These are phyloP conservation scores for Mycena vitilis DNA, from an alignment of 768 basidiomycete genomes.

Conservation along the genomic window DNA sequence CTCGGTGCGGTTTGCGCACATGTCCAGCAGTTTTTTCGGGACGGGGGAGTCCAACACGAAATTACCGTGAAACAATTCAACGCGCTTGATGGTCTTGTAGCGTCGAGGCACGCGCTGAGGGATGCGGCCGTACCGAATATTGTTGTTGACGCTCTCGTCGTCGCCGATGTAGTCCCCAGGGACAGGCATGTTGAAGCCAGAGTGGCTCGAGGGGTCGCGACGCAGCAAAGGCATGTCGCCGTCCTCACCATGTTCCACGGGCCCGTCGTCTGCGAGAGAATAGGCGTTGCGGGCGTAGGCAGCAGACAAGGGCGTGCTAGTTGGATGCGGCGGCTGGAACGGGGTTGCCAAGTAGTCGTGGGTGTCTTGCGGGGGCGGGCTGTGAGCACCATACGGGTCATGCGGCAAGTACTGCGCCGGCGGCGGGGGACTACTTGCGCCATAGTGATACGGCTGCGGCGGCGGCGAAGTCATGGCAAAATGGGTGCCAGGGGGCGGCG, in stretches of 20 bases:
- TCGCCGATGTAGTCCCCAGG: slow-evolving; percentile 56
- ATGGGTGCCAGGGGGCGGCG: slow-evolving; percentile 35
- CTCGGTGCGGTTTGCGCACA: slow-evolving; percentile 81
- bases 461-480: slow-evolving; percentile 18
- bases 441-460: slow-evolving; percentile 47
- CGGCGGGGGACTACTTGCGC: slow-evolving; percentile 39
- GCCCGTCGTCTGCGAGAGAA: slow-evolving; percentile 54
- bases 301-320: slow-evolving; percentile 38
- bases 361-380: slow-evolving; percentile 41
- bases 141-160: slow-evolving; percentile 52
- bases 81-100: slow-evolving; percentile 94
- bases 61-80: slow-evolving; percentile 95
- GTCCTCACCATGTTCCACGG: slow-evolving; percentile 50
- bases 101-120: slow-evolving; percentile 91
- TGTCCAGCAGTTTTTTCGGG: slow-evolving; percentile 89
- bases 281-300: slow-evolving; percentile 44
- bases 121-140: slow-evolving; percentile 90
- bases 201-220: slow-evolving; percentile 52
- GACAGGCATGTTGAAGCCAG: slow-evolving; percentile 48
- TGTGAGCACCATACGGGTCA: slow-evolving; percentile 40
- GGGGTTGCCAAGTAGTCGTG: slow-evolving; percentile 41
- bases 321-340: slow-evolving; percentile 42
- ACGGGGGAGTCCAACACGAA: slow-evolving; percentile 92
- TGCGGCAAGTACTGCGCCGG: slow-evolving; percentile 43
- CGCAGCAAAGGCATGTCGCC: slow-evolving; percentile 78